A percentile compares a stretch with the other conserved stretches of the same genome.
These are phyloP conservation scores for Turritis glabra DNA, from an alignment of 345 rosid species.

Conservation along the genomic window DNA sequence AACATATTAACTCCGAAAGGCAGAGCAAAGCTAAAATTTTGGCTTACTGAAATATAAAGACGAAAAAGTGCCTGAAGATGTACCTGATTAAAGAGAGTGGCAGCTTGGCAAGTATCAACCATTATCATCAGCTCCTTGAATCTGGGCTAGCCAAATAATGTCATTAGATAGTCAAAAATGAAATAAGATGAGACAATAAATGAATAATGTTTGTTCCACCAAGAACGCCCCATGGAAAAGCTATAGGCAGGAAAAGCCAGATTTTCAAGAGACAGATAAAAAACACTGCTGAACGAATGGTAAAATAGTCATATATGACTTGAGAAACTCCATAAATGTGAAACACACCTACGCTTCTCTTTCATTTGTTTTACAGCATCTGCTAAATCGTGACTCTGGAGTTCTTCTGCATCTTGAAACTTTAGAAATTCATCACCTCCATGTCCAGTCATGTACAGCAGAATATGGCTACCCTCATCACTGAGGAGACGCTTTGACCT, in stretches of 20 bases:
- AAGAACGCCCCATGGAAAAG: background rate
- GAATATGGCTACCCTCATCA: conserved; percentile 98
- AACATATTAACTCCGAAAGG: conserved; percentile 14
- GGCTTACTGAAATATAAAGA: background rate
- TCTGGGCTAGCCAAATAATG: conserved; percentile 46
- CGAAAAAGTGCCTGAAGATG: conserved; percentile 3
- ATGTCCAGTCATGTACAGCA: conserved; percentile 98
- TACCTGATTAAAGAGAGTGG: conserved; percentile 97
- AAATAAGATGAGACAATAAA: conserved; percentile 1
- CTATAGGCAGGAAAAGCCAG: background rate
- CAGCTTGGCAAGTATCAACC: conserved; percentile 99
- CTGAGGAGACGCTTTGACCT: conserved; percentile 97
- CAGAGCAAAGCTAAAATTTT: background rate
- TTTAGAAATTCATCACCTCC: conserved; percentile 97
- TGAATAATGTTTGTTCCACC: background rate
- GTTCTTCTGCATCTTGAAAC: conserved; percentile 97
- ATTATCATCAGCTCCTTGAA: conserved; percentile 96
- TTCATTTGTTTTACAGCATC: conserved; percentile 99
- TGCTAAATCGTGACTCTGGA: conserved; percentile 98
- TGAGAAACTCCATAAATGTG: conserved; percentile 11
- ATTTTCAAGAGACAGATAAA: background rate
- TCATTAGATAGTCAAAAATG: conserved; percentile 26
- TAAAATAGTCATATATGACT: conserved; percentile 4
- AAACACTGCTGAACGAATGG: background rate
- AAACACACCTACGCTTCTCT: conserved; percentile 77